phyloP scores from a whole-genome alignment of 2,329 filamentous ascomycete genomes.

The Trichoderma hamatum region DNA sequence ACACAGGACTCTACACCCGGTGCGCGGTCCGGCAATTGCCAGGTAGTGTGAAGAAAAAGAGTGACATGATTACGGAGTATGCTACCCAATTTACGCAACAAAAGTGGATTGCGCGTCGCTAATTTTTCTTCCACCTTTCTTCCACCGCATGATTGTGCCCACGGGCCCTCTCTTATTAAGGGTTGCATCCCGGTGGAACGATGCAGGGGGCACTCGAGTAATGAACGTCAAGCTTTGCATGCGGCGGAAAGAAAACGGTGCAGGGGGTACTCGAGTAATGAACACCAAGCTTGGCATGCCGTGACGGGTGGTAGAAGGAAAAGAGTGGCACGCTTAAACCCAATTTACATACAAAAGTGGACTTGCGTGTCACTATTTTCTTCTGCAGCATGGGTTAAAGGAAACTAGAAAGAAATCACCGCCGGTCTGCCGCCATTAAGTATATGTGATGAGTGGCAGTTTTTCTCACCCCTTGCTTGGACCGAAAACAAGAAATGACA shows the following conservation, averaged over 20 bases:
- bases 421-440: neutral
- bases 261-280: conserved; percentile 11
- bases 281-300: conserved; percentile 2
- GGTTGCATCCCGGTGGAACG: conserved; percentile 2
- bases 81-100: neutral
- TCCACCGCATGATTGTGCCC: neutral
- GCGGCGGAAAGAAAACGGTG: neutral
- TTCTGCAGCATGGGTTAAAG: neutral
- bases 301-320: neutral
- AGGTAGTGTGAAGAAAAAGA: neutral
- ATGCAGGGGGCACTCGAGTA: conserved; percentile 4
- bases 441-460: neutral
- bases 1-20: neutral
- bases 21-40: neutral
- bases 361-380: neutral
- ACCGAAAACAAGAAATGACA: conserved; percentile 11
- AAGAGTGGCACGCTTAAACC: neutral
- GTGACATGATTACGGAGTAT: neutral
- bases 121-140: neutral
- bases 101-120: neutral
- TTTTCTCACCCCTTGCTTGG: neutral
- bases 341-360: neutral
- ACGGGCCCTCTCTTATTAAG: conserved; percentile 8
- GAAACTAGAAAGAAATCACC: neutral
- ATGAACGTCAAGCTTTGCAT: conserved; percentile 1